A percentile compares a stretch with the other conserved stretches of the same genome.
Evolutionary conservation across 2,329 filamentous ascomycete genomes (phyloP).

Genomic region (Venturia nashicola): DNA sequence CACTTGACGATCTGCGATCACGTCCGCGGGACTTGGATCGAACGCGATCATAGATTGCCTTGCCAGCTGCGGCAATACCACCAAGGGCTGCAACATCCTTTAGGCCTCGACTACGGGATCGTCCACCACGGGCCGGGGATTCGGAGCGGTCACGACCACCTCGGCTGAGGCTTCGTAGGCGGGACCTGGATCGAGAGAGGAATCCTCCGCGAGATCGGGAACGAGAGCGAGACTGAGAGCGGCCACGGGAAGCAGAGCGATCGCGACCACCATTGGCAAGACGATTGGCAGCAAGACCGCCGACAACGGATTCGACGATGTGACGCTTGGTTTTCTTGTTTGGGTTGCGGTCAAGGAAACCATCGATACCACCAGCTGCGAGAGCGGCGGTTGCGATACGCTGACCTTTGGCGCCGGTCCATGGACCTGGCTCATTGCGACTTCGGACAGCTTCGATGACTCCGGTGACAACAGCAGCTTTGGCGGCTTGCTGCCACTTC

Average conservation of each 20-base stretch:
- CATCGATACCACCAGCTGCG: slow-evolving; percentile 77
- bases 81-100: slow-evolving; percentile 36
- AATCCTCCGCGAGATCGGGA: slow-evolving; percentile 42
- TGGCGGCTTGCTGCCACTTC: slow-evolving; percentile 63
- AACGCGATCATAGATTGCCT: slow-evolving; percentile 42
- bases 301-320: slow-evolving; percentile 75
- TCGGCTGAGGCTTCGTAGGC: slow-evolving; percentile 29
- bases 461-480: slow-evolving; percentile 79
- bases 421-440: slow-evolving; percentile 76
- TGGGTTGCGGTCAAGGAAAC: slow-evolving; percentile 53
- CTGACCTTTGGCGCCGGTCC: slow-evolving; percentile 85
- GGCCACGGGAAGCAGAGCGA: slow-evolving; percentile 47
- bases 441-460: slow-evolving; percentile 87
- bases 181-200: slow-evolving; percentile 48
- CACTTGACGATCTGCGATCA: slow-evolving; percentile 30
- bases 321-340: slow-evolving; percentile 68
- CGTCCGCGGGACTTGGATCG: slow-evolving; percentile 40
- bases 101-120: slow-evolving; percentile 17
- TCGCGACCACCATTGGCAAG: slow-evolving; percentile 69
- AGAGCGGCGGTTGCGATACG: slow-evolving; percentile 78
- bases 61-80: slow-evolving; percentile 37
- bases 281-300: slow-evolving; percentile 75
- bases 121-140: slow-evolving; percentile 25
- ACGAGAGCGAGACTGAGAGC: slow-evolving; percentile 30
- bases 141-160: slow-evolving; percentile 22